Evolutionary conservation across 2,329 filamentous ascomycete genomes (phyloP).

Genomic region (Penicillium fuscoglaucum): DNA sequence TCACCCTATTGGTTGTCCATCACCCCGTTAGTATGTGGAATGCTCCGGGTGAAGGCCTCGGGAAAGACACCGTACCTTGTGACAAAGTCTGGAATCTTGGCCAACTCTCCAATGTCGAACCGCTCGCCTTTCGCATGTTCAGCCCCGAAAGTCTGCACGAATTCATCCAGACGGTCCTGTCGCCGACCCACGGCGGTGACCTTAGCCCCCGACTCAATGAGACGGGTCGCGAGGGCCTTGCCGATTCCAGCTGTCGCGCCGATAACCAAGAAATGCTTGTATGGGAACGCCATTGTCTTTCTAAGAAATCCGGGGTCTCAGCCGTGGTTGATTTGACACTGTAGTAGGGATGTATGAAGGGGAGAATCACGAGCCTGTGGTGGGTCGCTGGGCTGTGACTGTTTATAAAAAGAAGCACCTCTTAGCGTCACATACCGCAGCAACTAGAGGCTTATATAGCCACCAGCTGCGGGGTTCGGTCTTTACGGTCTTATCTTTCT

Average conservation of each 20-base stretch:
- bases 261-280: constrained; percentile 57
- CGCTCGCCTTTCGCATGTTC: constrained; percentile 43
- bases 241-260: constrained; percentile 59
- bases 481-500: not conserved
- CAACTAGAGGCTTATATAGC: not conserved
- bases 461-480: not conserved
- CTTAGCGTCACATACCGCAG: not conserved
- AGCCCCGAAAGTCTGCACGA: constrained; percentile 48
- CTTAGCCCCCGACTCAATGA: constrained; percentile 22
- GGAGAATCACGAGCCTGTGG: not conserved
- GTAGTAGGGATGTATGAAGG: not conserved
- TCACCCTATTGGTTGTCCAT: not conserved
- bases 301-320: not conserved
- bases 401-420: not conserved
- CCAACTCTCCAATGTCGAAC: constrained; percentile 52
- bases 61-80: constrained; percentile 13
- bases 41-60: not conserved
- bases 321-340: not conserved
- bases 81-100: constrained; percentile 46
- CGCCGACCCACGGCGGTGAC: not conserved
- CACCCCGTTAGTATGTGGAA: not conserved
- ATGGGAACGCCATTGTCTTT: constrained; percentile 39
- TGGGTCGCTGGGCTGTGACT: not conserved
- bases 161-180: constrained; percentile 42
- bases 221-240: constrained; percentile 48